phyloP scores from a whole-genome alignment of 2,329 filamentous ascomycete species.

The Nemania serpens region DNA sequence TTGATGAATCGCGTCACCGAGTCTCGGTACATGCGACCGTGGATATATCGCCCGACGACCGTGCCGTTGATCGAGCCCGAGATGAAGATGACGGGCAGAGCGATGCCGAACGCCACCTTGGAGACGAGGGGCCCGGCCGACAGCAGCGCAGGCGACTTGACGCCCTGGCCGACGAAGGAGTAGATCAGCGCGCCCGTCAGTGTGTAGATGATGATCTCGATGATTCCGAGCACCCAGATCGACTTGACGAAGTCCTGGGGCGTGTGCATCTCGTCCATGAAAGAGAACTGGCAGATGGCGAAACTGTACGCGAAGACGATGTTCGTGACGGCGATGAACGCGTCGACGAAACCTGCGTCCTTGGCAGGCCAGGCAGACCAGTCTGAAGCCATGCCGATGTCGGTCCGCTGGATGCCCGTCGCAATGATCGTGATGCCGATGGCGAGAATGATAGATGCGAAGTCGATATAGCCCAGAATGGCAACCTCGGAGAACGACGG shows the following conservation, averaged over 20 bases:
- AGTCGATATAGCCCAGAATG: slow-evolving; percentile 62
- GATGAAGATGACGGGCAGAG: slow-evolving; percentile 66
- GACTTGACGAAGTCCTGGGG: slow-evolving; percentile 46
- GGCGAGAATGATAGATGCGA: slow-evolving; percentile 60
- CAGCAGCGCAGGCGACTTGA: slow-evolving; percentile 64
- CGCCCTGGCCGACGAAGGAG: slow-evolving; percentile 60
- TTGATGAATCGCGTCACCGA: slow-evolving; percentile 42
- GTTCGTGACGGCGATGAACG: slow-evolving; percentile 60
- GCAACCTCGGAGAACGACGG: slow-evolving; percentile 63
- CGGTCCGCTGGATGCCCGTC: slow-evolving; percentile 50
- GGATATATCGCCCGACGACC: slow-evolving; percentile 51
- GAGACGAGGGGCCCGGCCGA: slow-evolving; percentile 57
- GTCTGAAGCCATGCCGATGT: slow-evolving; percentile 31
- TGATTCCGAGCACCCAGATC: slow-evolving; percentile 58
- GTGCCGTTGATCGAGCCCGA: slow-evolving; percentile 68
- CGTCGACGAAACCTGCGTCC: slow-evolving; percentile 49
- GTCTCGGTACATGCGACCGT: slow-evolving; percentile 41
- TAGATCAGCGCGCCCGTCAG: slow-evolving; percentile 66
- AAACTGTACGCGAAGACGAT: slow-evolving; percentile 66
- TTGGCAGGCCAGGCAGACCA: slow-evolving; percentile 43
- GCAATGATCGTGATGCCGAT: slow-evolving; percentile 65
- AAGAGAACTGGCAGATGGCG: slow-evolving; percentile 45
- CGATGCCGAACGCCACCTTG: slow-evolving; percentile 66
- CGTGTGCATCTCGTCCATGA: slow-evolving; percentile 48
- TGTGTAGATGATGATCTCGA: slow-evolving; percentile 63